phyloP scores from a whole-genome alignment of 2,329 filamentous ascomycete genomes.

The Cadophora luteo-olivacea region DNA sequence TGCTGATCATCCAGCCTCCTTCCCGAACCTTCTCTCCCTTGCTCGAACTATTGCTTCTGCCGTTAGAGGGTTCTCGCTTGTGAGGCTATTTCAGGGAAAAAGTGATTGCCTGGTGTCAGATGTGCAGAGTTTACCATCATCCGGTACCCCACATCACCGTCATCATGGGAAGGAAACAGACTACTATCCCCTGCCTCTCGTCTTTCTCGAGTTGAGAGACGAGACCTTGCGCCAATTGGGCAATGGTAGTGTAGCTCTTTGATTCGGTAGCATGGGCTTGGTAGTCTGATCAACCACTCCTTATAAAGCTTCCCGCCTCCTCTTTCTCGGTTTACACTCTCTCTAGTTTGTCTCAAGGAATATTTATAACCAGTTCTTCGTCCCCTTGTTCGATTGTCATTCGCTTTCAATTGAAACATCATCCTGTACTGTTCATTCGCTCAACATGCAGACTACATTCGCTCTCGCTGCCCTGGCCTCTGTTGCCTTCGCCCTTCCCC shows the following conservation, averaged over 20 bases:
- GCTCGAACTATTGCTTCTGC: constrained; percentile 10
- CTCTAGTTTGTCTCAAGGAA: not conserved
- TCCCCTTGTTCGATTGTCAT: constrained; percentile 18
- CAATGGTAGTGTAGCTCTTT: not conserved
- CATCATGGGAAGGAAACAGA: constrained; percentile 16
- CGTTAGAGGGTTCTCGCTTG: constrained; percentile 2
- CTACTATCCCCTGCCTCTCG: constrained; percentile 8
- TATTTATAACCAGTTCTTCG: constrained; percentile 16
- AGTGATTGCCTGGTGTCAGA: constrained; percentile 18
- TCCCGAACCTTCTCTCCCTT: constrained; percentile 6
- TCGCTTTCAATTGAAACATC: constrained; percentile 19
- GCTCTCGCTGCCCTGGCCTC: constrained; percentile 51
- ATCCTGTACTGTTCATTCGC: constrained; percentile 31
- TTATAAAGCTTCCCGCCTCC: constrained; percentile 20
- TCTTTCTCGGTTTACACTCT: constrained; percentile 8
- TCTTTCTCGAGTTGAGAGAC: constrained; percentile 12
- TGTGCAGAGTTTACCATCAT: constrained; percentile 20
- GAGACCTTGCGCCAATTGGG: constrained; percentile 6
- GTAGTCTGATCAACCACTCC: constrained; percentile 19
- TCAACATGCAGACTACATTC: constrained; percentile 43
- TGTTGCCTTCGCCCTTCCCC: constrained; percentile 48
- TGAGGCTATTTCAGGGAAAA: constrained; percentile 13
- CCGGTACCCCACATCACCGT: constrained; percentile 23
- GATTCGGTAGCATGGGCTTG: constrained; percentile 4
- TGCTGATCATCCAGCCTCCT: constrained; percentile 15